phyloP scores from a whole-genome alignment of 2,329 filamentous ascomycete genomes.

The Trichoderma sp. region DNA sequence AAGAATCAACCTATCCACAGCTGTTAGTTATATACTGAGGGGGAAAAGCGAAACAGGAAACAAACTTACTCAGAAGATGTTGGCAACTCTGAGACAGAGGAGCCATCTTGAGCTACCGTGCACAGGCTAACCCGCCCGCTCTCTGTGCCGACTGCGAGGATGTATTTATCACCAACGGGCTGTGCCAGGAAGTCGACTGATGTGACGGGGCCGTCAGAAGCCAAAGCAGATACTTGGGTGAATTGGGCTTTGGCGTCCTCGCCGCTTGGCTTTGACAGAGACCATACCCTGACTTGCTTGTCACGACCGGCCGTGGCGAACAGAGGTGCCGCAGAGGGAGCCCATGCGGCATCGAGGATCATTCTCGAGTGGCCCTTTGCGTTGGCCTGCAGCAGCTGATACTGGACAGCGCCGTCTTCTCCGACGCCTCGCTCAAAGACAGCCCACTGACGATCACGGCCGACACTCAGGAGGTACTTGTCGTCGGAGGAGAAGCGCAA shows the following conservation, averaged over 20 bases:
- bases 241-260: constrained; percentile 43
- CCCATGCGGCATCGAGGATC: constrained; percentile 88
- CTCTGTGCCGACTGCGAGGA: constrained; percentile 60
- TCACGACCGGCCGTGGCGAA: constrained; percentile 92
- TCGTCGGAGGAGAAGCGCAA: constrained; percentile 78
- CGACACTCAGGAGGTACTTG: constrained; percentile 76
- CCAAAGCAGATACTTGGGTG: constrained; percentile 51
- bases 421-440: constrained; percentile 61
- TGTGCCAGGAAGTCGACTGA: constrained; percentile 64
- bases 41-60: neutral
- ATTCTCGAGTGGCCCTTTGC: constrained; percentile 87
- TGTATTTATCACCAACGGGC: constrained; percentile 30
- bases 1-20: constrained; percentile 38
- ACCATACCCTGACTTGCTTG: constrained; percentile 77
- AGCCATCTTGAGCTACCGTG: constrained; percentile 39
- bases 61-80: constrained; percentile 41
- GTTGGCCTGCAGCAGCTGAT: constrained; percentile 61
- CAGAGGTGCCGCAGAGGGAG: constrained; percentile 51
- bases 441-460: constrained; percentile 87
- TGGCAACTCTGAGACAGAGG: constrained; percentile 38
- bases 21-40: constrained; percentile 18
- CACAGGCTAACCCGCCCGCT: constrained; percentile 47
- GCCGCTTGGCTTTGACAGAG: constrained; percentile 28
- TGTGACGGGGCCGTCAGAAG: constrained; percentile 62
- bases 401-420: constrained; percentile 41